Base-by-base conservation (phyloP, 495 filamentous ascomycete genomes). In the Daldinia loculata region DNA sequence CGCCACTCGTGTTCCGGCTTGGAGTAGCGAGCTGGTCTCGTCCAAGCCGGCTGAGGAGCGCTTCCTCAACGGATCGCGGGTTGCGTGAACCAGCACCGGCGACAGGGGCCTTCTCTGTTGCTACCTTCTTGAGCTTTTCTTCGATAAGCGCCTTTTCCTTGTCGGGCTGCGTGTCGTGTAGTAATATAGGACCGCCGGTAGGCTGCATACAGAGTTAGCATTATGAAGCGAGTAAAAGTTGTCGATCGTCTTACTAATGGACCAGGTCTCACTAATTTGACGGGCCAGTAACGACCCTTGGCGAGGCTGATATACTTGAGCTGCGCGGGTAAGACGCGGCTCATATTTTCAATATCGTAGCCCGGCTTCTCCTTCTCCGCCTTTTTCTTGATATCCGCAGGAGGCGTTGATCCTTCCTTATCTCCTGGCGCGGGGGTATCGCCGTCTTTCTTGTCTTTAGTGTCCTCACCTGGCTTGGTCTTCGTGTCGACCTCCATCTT, bases 311-410 rank as follows among this genome's bases (percentile, higher is more conserved):
- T 94, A 77, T 93, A 98, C 80, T 95, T 97, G 74, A 97, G 86
- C 83, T 99, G 96, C 61, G 88, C 90, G 1, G 95, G 96, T 22
- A 99, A 86, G 32, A 98, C 94, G 62, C 96, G 86, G 34, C 92
- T 94, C 93, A 99, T 94, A 83, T 99, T 99, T 76, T 97, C 93
- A 61, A 98, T 83, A 68, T 96, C 93, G 76, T 95, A 98, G 55
- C 96, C 95, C 52, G 96, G 88, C 85, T 96, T 97, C 81, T 99
- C 95, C 82, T 95, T 97, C 82, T 98, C 96, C 7, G 85, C 83
- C 84, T 93, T 97, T 87, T 95, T 97, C 80, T 91, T 91, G 34
- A 80, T 78, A 17, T 86, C 86, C 32, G 86, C 83, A 4, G 81
- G 77, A 11, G 80, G 56, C 11, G 79, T 70, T 7, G 83, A 80